Evolutionary conservation across 192 early-diverging fungal species (phyloP).

Genomic region (Backusella liffmaniae): DNA sequence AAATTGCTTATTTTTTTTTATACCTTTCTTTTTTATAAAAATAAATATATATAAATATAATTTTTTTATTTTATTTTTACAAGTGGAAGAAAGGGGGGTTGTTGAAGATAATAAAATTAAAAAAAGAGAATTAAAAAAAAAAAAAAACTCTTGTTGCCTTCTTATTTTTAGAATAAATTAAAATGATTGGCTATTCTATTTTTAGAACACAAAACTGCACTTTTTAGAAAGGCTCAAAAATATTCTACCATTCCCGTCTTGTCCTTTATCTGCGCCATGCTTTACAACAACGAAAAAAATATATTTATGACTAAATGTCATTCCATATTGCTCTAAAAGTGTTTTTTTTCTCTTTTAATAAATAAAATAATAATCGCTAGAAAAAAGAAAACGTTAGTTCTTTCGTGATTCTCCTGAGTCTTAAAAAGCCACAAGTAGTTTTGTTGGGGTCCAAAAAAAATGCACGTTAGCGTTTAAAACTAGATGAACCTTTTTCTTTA

Average conservation of each 20-base stretch:
- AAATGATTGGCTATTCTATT: neutral
- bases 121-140: neutral
- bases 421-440: neutral
- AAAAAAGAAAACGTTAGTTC: neutral
- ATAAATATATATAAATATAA: neutral
- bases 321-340: neutral
- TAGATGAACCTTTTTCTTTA: too few relatives aligned
- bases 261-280: neutral
- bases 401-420: constrained; percentile 4
- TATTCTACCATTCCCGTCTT: neutral
- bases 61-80: neutral
- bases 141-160: neutral
- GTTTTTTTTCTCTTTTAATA: neutral
- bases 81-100: neutral
- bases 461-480: too few relatives aligned
- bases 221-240: neutral
- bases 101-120: neutral
- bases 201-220: neutral
- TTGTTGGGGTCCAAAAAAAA: neutral
- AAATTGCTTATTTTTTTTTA: neutral
- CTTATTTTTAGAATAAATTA: neutral
- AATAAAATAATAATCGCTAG: neutral
- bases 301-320: neutral
- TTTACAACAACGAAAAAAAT: neutral
- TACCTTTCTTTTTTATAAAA: neutral